Evolutionary conservation across 768 basidiomycete species (phyloP).

Genomic region (Tricholoma furcatifolium): DNA sequence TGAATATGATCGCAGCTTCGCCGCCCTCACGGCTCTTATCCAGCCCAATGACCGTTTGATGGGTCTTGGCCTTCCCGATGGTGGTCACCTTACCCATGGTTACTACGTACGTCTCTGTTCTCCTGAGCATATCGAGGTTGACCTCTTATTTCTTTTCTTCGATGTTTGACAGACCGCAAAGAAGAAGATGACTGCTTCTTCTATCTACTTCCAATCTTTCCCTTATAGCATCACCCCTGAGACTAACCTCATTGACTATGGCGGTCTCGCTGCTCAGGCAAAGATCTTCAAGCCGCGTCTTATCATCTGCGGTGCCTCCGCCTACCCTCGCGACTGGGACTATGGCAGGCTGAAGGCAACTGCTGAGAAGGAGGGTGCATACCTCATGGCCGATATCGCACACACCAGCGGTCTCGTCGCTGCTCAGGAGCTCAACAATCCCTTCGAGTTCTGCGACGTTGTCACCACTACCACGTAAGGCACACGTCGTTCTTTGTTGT

Average conservation of each 20-base stretch:
- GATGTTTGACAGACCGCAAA: constrained; percentile 88
- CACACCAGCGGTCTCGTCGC: constrained; percentile 96
- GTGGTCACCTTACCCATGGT: constrained; percentile 96
- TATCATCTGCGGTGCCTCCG: constrained; percentile 96
- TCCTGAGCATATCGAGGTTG: constrained; percentile 4
- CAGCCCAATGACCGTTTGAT: constrained; percentile 98
- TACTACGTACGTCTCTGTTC: constrained; percentile 70
- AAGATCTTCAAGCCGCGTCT: constrained; percentile 94
- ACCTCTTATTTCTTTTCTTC: constrained; percentile 7
- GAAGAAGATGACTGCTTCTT: constrained; percentile 99
- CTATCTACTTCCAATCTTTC: constrained; percentile 99
- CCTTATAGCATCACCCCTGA: constrained; percentile 85
- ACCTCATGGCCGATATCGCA: constrained; percentile 95
- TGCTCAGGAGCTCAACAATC: constrained; percentile 84
- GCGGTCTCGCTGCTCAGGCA: constrained; percentile 75
- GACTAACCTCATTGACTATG: constrained; percentile 90
- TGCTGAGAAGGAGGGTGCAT: constrained; percentile 86
- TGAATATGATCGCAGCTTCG: constrained; percentile 63
- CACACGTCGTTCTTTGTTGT: not conserved
- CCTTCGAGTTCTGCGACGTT: constrained; percentile 96
- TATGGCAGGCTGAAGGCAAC: constrained; percentile 80
- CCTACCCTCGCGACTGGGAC: constrained; percentile 99
- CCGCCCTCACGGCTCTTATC: constrained; percentile 91
- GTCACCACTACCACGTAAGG: constrained; percentile 95
- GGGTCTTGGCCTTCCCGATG: constrained; percentile 98